Conservation (phyloP, 345 rosid species). For the Ricinus communis region DNA sequence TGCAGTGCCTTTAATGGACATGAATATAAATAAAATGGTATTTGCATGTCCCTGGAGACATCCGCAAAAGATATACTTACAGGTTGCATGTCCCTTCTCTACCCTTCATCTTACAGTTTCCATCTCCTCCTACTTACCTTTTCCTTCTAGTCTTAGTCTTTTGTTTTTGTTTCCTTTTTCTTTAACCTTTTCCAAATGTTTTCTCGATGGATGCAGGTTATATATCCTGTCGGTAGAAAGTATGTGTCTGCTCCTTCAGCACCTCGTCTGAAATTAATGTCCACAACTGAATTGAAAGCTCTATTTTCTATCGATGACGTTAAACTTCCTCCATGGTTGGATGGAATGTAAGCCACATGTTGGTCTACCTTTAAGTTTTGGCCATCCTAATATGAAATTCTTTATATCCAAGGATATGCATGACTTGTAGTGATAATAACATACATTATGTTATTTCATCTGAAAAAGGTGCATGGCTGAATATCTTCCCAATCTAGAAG, state of each 20-base stretch:
- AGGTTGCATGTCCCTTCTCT: constrained; percentile 51
- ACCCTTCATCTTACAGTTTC: constrained; percentile 1
- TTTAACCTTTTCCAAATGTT: neutral
- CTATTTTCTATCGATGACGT: constrained; percentile 79
- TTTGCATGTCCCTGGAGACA: constrained; percentile 86
- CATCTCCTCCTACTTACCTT: neutral
- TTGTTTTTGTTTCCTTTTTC: neutral
- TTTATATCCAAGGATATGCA: neutral
- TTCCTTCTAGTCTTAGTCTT: neutral
- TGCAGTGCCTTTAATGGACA: constrained; percentile 82
- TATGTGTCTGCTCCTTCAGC: constrained; percentile 65
- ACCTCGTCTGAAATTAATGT: constrained; percentile 77
- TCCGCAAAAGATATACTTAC: constrained; percentile 83
- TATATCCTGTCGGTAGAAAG: constrained; percentile 76
- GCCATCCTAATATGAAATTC: neutral
- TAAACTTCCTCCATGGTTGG: constrained; percentile 89
- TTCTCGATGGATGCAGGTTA: constrained; percentile 51
- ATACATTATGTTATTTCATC: constrained; percentile 19
- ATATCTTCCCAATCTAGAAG: constrained; percentile 95
- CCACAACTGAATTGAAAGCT: constrained; percentile 66
- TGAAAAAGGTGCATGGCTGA: constrained; percentile 91
- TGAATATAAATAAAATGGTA: constrained; percentile 79
- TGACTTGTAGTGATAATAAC: constrained; percentile 23
- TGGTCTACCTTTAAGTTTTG: neutral
- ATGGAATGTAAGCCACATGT: constrained; percentile 68